Evolutionary conservation across 495 filamentous ascomycete genomes (phyloP), one percentile per base, ranked within the genome.

Genomic region (Podospora didyma): DNA sequence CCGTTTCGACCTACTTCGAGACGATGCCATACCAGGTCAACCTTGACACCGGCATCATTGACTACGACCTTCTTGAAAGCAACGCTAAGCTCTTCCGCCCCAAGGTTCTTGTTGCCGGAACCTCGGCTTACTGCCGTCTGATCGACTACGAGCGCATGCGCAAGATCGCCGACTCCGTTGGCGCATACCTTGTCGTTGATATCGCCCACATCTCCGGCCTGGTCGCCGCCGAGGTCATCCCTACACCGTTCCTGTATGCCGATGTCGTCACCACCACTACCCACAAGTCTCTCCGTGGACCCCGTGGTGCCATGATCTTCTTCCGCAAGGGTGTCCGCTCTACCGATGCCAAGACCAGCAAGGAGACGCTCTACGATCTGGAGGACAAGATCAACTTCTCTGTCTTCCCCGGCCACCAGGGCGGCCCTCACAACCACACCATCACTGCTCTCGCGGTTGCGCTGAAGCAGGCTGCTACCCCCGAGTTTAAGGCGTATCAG

Each of bases 301-400:
- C 95, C 53, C 89, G 95, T 75, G 95, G 95, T 70, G 95, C 95
- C 69, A 99, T 99, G 95, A 99, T 99, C 77, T 99, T 99, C 84
- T 99, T 90, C 85, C 89, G 95, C 68, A 95, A 93, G 77, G 95
- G 95, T 67, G 89, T 97, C 51, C 85, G 92, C 64, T 88, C 85
- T 69, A 84, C 85, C 46, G 90, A 97, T 70, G 77, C 87, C 71
- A 97, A 97, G 84, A 82, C 84, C 53, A 89, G 90, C 63, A 94
- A 97, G 80, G 86, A 97, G 74, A 84, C 83, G 60, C 68, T 91
- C 67, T 99, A 97, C 68, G 91, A 99, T 70, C 85, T 99, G 37
- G 95, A 97, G 80, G 79, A 82, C 54, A 91, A 92, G 46, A 99
- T 99, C 78, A 99, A 99, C 82, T 93, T 96, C 76, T 96, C 92